Percentiles rank a stretch among this genome's conserved stretches.
Evolutionary conservation across 345 rosid species (phyloP).

Genomic region (Pistacia vera): DNA sequence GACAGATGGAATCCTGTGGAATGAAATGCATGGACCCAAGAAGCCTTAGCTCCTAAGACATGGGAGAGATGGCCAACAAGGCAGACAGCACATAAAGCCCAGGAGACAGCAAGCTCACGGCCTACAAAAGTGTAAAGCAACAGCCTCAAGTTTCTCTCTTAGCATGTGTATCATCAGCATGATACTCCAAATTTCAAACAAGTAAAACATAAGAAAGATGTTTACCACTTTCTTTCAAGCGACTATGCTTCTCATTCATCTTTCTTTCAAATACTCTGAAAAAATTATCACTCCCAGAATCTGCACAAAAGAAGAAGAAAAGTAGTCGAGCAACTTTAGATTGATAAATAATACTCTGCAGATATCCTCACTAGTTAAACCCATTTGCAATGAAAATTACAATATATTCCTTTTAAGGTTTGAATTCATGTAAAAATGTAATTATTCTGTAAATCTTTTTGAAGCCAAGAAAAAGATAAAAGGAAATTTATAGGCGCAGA

Average conservation of each 20-base stretch:
- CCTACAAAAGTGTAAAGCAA: conserved; percentile 46
- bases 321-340: conserved; percentile 21
- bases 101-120: conserved; percentile 87
- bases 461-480: conserved; percentile 3
- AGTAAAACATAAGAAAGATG: conserved; percentile 4
- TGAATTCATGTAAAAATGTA: neutral
- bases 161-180: neutral
- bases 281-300: conserved; percentile 63
- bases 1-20: conserved; percentile 91
- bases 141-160: conserved; percentile 21
- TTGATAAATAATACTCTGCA: neutral
- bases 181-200: neutral
- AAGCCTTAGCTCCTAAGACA: conserved; percentile 61
- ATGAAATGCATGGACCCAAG: conserved; percentile 85
- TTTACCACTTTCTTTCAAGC: conserved; percentile 80
- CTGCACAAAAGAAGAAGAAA: conserved; percentile 47
- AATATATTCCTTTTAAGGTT: neutral
- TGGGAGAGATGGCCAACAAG: conserved; percentile 90
- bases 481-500: neutral
- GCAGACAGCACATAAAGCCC: conserved; percentile 98
- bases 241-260: conserved; percentile 76
- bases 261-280: conserved; percentile 78
- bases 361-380: conserved; percentile 2
- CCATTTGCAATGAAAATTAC: conserved; percentile 1
- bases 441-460: neutral